phyloP scores from a whole-genome alignment of 108 stramenopile species.

The Conticribra guillardii region DNA sequence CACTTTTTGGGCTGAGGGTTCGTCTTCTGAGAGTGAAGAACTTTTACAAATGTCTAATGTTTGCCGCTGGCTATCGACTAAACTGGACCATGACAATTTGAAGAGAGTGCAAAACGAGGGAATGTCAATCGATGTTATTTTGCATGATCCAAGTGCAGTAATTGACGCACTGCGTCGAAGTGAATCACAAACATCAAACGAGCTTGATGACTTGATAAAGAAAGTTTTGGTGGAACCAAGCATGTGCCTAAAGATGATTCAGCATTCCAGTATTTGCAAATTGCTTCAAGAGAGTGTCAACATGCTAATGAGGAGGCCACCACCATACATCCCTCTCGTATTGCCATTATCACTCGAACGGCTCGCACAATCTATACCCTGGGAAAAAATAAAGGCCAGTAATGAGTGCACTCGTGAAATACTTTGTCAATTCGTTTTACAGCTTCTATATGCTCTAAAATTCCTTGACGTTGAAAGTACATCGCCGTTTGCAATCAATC shows the following conservation, averaged over 20 bases:
- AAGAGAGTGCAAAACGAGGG: slow-evolving; percentile 1
- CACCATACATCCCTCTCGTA: slow-evolving; percentile 45
- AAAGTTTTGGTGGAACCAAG: slow-evolving; percentile 18
- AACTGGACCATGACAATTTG: neutral
- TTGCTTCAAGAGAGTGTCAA: slow-evolving; percentile 24
- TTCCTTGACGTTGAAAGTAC: slow-evolving; percentile 44
- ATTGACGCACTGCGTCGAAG: slow-evolving; percentile 10
- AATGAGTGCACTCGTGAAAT: neutral
- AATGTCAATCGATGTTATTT: neutral
- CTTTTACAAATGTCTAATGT: neutral
- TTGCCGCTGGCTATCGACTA: neutral
- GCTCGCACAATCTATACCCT: slow-evolving; percentile 15
- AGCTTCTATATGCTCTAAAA: slow-evolving; percentile 62
- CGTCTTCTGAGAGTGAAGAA: neutral
- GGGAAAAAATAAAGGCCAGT: too few species aligned
- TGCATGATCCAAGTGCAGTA: slow-evolving; percentile 8
- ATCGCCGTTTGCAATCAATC: slow-evolving; percentile 62
- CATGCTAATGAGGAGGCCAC: slow-evolving; percentile 13
- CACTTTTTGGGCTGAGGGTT: neutral
- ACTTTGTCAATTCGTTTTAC: slow-evolving; percentile 47
- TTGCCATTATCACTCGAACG: slow-evolving; percentile 38
- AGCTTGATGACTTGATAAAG: slow-evolving; percentile 22
- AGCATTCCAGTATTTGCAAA: slow-evolving; percentile 6
- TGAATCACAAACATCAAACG: neutral
- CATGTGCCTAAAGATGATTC: slow-evolving; percentile 13